Percentiles rank a stretch among this genome's conserved stretches.
Conservation (phyloP, 129 eudicot species). For the Saposhnikovia divaricata region DNA sequence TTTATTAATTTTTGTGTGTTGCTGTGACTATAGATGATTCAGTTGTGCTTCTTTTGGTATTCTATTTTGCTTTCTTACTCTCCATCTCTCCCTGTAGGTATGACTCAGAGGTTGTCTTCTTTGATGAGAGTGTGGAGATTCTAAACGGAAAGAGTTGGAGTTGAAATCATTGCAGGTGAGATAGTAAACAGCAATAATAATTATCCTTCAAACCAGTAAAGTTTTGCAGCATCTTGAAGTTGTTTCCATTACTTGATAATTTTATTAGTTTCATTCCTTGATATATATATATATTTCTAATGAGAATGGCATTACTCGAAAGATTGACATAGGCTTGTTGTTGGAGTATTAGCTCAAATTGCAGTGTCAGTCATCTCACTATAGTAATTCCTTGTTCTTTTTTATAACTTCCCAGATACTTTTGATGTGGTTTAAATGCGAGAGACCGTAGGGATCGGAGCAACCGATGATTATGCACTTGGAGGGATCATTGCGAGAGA, state of each 20-base stretch:
- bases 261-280: too few relatives aligned
- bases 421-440: too few relatives aligned
- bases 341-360: neutral
- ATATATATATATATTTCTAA: neutral
- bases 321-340: neutral
- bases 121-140: slow-evolving; percentile 48
- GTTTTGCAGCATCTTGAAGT: too few relatives aligned
- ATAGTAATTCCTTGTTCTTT: too few relatives aligned
- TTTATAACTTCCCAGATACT: too few relatives aligned
- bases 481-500: too few relatives aligned
- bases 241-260: neutral
- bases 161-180: slow-evolving; percentile 40
- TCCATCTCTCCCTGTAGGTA: slow-evolving; percentile 25
- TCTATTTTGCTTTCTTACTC: neutral
- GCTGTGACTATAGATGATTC: neutral
- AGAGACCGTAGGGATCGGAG: too few relatives aligned
- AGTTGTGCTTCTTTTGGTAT: too few relatives aligned
- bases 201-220: neutral
- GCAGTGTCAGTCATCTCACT: too few relatives aligned
- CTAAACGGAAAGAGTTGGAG: slow-evolving; percentile 42
- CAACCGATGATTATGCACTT: too few relatives aligned
- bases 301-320: neutral
- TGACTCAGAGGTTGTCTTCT: slow-evolving; percentile 39
- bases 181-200: neutral
- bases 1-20: too few relatives aligned